Evolutionary conservation across 2,329 filamentous ascomycete species (phyloP).

Genomic region (Sclerotinia nivalis): DNA sequence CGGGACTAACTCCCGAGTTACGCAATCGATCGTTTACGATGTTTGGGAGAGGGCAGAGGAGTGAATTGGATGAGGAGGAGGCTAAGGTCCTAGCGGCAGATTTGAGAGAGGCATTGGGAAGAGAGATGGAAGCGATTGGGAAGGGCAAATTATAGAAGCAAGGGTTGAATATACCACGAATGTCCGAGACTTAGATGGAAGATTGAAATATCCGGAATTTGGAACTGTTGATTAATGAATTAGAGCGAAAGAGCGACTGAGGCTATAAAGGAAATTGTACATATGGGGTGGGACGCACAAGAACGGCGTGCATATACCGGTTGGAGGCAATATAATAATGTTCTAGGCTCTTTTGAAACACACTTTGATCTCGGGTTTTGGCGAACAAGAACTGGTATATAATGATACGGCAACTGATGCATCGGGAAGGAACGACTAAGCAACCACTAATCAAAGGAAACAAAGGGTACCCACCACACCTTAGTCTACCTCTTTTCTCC

Average conservation of each 20-base stretch:
- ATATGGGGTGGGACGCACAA: slow-evolving; percentile 3
- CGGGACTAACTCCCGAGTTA: slow-evolving; percentile 58
- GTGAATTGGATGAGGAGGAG: slow-evolving; percentile 77
- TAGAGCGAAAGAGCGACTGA: neutral
- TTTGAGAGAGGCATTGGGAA: slow-evolving; percentile 52
- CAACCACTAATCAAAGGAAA: neutral
- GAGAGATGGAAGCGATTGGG: slow-evolving; percentile 45
- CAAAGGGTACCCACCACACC: neutral
- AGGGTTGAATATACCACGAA: neutral
- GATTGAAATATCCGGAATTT: slow-evolving; percentile 1
- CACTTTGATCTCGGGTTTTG: neutral
- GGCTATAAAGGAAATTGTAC: neutral
- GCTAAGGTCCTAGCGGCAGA: slow-evolving; percentile 59
- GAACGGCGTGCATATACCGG: neutral
- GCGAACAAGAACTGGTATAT: neutral
- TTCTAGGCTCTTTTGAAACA: neutral
- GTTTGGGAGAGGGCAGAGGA: slow-evolving; percentile 73
- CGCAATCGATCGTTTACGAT: slow-evolving; percentile 67
- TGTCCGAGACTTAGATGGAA: neutral
- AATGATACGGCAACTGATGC: neutral
- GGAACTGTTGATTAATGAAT: neutral
- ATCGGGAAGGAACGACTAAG: neutral
- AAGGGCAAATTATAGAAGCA: slow-evolving; percentile 33
- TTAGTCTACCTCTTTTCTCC: neutral
- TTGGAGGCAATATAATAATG: slow-evolving; percentile 2